phyloP scores from a whole-genome alignment of 2,329 filamentous ascomycete genomes.

The Fusarium torulosum region DNA sequence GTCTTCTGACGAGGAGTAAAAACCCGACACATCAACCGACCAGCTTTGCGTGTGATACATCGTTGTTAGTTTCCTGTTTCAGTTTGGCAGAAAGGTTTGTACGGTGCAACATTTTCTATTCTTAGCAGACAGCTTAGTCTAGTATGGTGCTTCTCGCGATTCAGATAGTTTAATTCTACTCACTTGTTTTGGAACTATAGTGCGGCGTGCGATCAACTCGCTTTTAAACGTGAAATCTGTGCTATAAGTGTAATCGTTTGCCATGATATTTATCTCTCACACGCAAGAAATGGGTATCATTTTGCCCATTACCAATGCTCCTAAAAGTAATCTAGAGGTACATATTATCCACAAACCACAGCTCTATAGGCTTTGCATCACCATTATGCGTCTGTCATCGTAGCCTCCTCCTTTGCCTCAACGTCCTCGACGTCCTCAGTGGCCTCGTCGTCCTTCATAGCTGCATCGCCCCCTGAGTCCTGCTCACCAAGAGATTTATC shows the following conservation, averaged over 20 bases:
- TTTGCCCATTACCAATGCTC: constrained; percentile 24
- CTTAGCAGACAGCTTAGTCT: constrained; percentile 15
- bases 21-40: constrained; percentile 1
- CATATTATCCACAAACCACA: background rate
- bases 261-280: background rate
- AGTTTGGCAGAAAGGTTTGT: constrained; percentile 7
- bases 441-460: constrained; percentile 37
- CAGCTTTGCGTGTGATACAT: constrained; percentile 1
- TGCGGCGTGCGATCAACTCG: background rate
- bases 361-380: background rate
- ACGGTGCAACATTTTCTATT: constrained; percentile 13
- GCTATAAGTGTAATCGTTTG: background rate
- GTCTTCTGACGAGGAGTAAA: constrained; percentile 68
- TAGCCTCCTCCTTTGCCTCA: constrained; percentile 36
- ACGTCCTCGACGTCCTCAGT: constrained; percentile 6
- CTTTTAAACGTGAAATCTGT: background rate
- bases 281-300: constrained; percentile 34
- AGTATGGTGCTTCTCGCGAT: constrained; percentile 36
- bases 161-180: constrained; percentile 39
- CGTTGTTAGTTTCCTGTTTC: constrained; percentile 6
- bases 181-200: constrained; percentile 1
- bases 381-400: constrained; percentile 37
- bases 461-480: constrained; percentile 32
- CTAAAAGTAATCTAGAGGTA: constrained; percentile 17
- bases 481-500: constrained; percentile 20